These are phyloP conservation scores for Chaetomidium leptoderma DNA, from an alignment of 495 filamentous ascomycete genomes.

Conservation along the genomic window DNA sequence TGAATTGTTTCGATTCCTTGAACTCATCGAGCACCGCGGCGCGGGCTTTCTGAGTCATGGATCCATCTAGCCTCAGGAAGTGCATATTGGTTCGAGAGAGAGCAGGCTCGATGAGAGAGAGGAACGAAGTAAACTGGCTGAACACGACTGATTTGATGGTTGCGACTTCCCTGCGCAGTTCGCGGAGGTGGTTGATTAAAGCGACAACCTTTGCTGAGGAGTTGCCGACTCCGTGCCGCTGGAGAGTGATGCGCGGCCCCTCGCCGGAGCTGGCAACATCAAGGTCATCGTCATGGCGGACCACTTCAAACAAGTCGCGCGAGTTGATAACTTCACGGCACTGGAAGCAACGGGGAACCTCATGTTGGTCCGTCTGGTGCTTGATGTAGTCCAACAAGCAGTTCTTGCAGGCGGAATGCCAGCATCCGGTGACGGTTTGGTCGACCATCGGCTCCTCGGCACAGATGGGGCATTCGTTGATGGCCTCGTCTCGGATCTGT, in stretches of 20 bases:
- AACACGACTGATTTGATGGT: conserved; percentile 89
- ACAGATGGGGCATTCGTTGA: conserved; percentile 91
- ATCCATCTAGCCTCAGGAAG: conserved; percentile 83
- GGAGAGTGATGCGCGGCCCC: conserved; percentile 66
- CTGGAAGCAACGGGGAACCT: conserved; percentile 76
- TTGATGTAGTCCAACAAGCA: conserved; percentile 82
- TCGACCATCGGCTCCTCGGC: conserved; percentile 91
- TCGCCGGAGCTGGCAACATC: conserved; percentile 39
- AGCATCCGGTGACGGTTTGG: conserved; percentile 90
- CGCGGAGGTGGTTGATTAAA: conserved; percentile 67
- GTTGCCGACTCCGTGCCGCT: conserved; percentile 64
- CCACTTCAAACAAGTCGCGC: conserved; percentile 85
- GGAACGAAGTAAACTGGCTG: conserved; percentile 94
- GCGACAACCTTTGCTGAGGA: conserved; percentile 86
- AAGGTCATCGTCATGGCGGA: conserved; percentile 50
- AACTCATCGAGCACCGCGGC: conserved; percentile 72
- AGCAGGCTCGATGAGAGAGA: conserved; percentile 80
- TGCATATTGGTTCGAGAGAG: conserved; percentile 66
- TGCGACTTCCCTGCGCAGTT: conserved; percentile 55
- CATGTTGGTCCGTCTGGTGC: conserved; percentile 72
- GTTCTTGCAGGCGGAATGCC: conserved; percentile 93
- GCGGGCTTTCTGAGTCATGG: conserved; percentile 80
- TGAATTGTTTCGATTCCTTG: conserved; percentile 44
- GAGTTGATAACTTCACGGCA: conserved; percentile 79
- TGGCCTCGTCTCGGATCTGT: conserved; percentile 84